phyloP scores from a whole-genome alignment of 495 filamentous ascomycete species.

The Penicillium canariense region DNA sequence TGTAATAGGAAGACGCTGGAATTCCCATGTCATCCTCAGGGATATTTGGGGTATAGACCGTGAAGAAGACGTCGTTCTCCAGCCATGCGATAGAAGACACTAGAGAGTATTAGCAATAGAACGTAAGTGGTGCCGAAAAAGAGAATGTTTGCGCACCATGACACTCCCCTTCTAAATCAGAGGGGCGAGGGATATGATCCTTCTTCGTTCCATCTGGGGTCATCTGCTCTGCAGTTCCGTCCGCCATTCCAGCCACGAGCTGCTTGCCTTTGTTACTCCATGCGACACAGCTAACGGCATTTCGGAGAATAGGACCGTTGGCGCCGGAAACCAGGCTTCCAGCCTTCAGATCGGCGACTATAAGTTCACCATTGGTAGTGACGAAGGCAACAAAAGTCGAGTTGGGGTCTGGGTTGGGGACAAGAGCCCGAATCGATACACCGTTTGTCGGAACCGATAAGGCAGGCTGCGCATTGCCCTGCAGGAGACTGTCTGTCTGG shows the following conservation, averaged over 20 bases:
- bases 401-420: conserved; percentile 73
- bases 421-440: conserved; percentile 66
- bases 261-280: conserved; percentile 96
- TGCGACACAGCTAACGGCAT: conserved; percentile 76
- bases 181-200: conserved; percentile 74
- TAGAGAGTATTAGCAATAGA: conserved; percentile 32
- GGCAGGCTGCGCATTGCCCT: conserved; percentile 61
- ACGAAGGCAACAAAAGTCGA: conserved; percentile 69
- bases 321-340: conserved; percentile 56
- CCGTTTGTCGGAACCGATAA: conserved; percentile 78
- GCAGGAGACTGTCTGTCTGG: conserved; percentile 61
- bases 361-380: conserved; percentile 72
- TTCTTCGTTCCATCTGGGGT: conserved; percentile 73
- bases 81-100: conserved; percentile 89
- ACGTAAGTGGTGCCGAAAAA: background rate
- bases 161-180: conserved; percentile 60
- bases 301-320: conserved; percentile 65
- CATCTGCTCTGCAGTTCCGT: conserved; percentile 82
- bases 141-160: conserved; percentile 54
- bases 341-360: conserved; percentile 76
- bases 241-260: conserved; percentile 79
- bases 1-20: conserved; percentile 65
- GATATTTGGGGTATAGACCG: conserved; percentile 65
- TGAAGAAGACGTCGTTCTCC: conserved; percentile 80
- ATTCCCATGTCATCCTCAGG: conserved; percentile 52